Evolutionary conservation across 148 eudicot species (phyloP).

Genomic region (Vaccinium corymbosum): DNA sequence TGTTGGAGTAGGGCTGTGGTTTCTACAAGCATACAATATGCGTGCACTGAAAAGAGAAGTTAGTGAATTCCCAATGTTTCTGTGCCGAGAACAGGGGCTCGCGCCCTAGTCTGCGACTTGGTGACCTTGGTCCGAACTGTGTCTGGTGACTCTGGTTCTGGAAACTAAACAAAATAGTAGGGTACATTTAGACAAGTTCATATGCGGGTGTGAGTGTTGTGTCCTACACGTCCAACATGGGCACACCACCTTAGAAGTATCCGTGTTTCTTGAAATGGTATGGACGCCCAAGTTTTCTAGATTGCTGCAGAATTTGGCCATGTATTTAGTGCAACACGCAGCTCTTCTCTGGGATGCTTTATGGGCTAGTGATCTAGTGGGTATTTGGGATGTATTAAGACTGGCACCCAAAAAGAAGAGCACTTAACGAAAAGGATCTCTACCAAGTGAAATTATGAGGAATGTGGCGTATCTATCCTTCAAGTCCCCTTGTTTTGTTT

Average conservation of each 20-base stretch:
- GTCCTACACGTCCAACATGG: neutral
- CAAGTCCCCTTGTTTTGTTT: neutral
- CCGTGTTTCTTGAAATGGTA: neutral
- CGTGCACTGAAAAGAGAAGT: neutral
- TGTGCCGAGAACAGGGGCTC: neutral
- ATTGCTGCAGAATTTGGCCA: conserved; percentile 1
- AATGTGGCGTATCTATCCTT: neutral
- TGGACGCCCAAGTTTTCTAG: neutral
- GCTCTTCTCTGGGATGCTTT: neutral
- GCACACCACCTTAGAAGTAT: neutral
- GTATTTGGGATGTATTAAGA: neutral
- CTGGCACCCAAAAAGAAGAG: neutral
- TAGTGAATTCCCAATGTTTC: neutral
- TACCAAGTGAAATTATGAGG: neutral
- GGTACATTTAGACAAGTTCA: neutral
- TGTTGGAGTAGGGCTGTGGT: neutral
- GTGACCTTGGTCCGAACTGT: neutral
- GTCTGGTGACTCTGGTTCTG: neutral
- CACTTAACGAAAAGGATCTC: neutral
- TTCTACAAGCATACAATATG: neutral
- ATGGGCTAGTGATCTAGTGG: neutral
- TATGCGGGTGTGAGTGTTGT: neutral
- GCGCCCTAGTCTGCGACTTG: neutral
- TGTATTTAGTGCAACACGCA: neutral
- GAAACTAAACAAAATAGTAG: neutral